Conservation (phyloP, 2,329 filamentous ascomycete genomes). For the Hortaea werneckii region DNA sequence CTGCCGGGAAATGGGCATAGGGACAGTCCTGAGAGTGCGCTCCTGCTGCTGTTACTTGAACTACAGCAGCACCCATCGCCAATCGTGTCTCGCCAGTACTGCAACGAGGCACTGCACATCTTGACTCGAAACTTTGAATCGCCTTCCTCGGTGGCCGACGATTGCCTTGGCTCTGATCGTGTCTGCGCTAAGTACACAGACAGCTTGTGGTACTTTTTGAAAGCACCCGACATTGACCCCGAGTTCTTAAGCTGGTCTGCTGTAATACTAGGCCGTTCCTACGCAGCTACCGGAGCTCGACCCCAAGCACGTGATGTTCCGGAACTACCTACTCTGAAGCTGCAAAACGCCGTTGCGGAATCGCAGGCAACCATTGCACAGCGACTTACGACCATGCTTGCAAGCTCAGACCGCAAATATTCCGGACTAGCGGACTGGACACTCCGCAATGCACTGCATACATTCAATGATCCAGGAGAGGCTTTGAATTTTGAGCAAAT, state of each 20-base stretch:
- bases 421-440: conserved; percentile 37
- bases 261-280: conserved; percentile 72
- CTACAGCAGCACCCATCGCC: conserved; percentile 55
- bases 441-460: conserved; percentile 16
- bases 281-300: conserved; percentile 41
- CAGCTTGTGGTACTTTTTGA: conserved; percentile 15
- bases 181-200: conserved; percentile 40
- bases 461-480: conserved; percentile 15
- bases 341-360: conserved; percentile 9
- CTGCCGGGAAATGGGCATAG: conserved; percentile 59
- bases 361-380: conserved; percentile 27
- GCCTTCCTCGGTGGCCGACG: conserved; percentile 47
- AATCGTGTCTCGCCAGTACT: conserved; percentile 60
- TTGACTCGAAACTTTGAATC: conserved; percentile 66
- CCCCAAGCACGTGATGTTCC: conserved; percentile 2
- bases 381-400: conserved; percentile 19
- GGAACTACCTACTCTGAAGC: not conserved
- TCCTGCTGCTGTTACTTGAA: conserved; percentile 69
- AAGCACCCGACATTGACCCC: conserved; percentile 10
- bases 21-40: conserved; percentile 63
- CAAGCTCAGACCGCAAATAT: conserved; percentile 24
- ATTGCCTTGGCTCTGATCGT: conserved; percentile 59
- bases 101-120: conserved; percentile 58
- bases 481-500: conserved; percentile 19
- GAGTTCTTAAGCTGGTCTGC: conserved; percentile 65